Conservation (phyloP, 345 rosid species). For the Euphorbia peplus region DNA sequence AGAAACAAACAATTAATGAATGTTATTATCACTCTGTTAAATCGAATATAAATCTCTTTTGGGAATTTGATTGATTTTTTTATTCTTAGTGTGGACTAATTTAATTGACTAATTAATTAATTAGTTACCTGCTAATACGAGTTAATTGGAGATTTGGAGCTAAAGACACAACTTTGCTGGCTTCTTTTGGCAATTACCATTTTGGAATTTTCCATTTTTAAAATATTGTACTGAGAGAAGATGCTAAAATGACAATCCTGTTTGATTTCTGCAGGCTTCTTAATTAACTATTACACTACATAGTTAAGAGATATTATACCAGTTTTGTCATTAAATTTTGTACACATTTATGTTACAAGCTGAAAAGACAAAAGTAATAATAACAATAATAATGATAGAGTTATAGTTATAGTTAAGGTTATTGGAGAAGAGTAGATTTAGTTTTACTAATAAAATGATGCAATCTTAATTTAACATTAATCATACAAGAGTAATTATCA, state of each 20-base stretch:
- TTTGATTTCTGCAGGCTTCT: slow-evolving; percentile 1
- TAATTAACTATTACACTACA: background rate
- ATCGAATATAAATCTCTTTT: too few species aligned
- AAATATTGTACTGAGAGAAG: background rate
- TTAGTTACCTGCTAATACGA: background rate
- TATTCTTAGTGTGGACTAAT: background rate
- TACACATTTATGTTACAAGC: background rate
- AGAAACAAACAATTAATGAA: background rate
- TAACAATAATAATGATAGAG: too few species aligned
- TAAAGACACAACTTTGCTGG: background rate
- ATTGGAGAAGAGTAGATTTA: too few species aligned
- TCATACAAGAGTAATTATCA: too few species aligned
- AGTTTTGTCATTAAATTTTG: background rate
- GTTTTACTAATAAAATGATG: too few species aligned
- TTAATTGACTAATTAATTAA: background rate
- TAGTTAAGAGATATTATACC: too few species aligned
- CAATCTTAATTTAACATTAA: too few species aligned
- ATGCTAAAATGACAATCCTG: background rate
- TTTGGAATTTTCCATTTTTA: background rate
- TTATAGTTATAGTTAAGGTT: too few species aligned
- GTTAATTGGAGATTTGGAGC: background rate
- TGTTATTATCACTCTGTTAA: background rate
- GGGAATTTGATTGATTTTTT: background rate
- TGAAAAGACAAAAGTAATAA: slow-evolving; percentile 6
- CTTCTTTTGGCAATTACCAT: background rate